Evolutionary conservation across 2,329 filamentous ascomycete species (phyloP), one percentile per base, ranked within the genome.

Genomic region (Talaromyces sp.): DNA sequence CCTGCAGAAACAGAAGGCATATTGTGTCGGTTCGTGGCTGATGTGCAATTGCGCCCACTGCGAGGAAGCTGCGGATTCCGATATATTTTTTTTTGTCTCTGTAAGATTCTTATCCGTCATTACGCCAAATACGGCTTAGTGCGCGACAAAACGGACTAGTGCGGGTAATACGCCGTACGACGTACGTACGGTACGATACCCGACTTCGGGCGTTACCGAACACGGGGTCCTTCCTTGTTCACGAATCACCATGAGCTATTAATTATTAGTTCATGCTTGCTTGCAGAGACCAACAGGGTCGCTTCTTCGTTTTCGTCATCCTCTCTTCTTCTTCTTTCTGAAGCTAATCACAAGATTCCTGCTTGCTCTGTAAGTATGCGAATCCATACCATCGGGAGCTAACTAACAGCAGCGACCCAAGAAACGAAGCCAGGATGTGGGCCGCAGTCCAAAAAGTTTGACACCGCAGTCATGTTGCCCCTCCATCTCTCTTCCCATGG

Each of bases 1-100:
- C 83, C 83, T 71, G 84, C 65, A 60, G 73, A 70, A 62, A 73
- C 54, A 27, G 76, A 79, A 65, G 81, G 78, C 82, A 85, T 85
- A 28, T 57, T 70, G 63, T 39, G 32, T 59, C 56, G 69, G 63
- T 53, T 53, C 13, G 19, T 28, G 15, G 49, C 49, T 30, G 44
- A 30, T 28, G 49, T 53, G 27, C 49, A 30, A 30, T 17, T 53
- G 49, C 49, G 28, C 28, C 25, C 9, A 8, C 49, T 52, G 49
- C 49, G 22, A 27, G 25, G 49, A 52, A 52, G 49, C 27, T 53
- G 25, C 19, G 15, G 13, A 53, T 11, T 47, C 22, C 44, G n/a
- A 47, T 25, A 22, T 53, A 27, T 52, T 52, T 53, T 53, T 53
- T 53, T 53, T 53, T 17, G 27, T 17, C 11, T 30, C 27, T n/a